A percentile compares a stretch with the other conserved stretches of the same genome.
phyloP scores from a whole-genome alignment of 23 red algal species.

The Gracilaria gracilis region DNA sequence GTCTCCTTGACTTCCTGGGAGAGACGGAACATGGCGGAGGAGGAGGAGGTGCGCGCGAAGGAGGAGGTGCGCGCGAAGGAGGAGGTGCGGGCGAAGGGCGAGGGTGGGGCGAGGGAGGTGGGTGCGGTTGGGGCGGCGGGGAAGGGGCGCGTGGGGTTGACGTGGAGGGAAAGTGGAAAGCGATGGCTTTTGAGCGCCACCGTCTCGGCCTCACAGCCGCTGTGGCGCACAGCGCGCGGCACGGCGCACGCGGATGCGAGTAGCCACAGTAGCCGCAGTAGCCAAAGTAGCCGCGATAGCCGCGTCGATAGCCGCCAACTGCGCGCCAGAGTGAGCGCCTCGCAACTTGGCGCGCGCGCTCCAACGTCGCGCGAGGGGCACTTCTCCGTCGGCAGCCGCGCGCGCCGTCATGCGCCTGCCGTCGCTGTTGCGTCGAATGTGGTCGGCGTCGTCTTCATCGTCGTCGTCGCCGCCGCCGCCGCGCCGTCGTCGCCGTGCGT shows the following conservation, averaged over 20 bases:
- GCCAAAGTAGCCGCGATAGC: background rate
- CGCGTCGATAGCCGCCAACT: background rate
- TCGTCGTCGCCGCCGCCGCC: slow-evolving; percentile 23
- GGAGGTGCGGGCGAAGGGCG: background rate
- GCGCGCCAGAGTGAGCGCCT: background rate
- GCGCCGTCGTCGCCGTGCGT: background rate
- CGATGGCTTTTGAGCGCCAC: background rate
- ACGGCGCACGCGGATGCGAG: background rate
- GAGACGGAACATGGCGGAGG: slow-evolving; percentile 49
- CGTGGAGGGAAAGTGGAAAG: slow-evolving; percentile 3
- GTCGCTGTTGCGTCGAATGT: slow-evolving; percentile 42
- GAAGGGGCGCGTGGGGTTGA: slow-evolving; percentile 15
- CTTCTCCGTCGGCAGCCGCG: background rate
- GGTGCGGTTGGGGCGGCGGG: background rate
- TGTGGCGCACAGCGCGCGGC: background rate
- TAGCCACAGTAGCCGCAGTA: background rate
- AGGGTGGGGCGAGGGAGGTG: too few species aligned
- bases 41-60: background rate
- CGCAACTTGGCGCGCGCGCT: too few species aligned
- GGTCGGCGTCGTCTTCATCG: slow-evolving; percentile 26
- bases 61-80: background rate
- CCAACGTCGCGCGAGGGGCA: background rate
- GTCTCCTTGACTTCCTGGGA: slow-evolving; percentile 66
- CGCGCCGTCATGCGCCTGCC: slow-evolving; percentile 44
- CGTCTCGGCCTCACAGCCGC: background rate